phyloP scores from a whole-genome alignment of 805 yeast species.

The Priceomyces castillae region DNA sequence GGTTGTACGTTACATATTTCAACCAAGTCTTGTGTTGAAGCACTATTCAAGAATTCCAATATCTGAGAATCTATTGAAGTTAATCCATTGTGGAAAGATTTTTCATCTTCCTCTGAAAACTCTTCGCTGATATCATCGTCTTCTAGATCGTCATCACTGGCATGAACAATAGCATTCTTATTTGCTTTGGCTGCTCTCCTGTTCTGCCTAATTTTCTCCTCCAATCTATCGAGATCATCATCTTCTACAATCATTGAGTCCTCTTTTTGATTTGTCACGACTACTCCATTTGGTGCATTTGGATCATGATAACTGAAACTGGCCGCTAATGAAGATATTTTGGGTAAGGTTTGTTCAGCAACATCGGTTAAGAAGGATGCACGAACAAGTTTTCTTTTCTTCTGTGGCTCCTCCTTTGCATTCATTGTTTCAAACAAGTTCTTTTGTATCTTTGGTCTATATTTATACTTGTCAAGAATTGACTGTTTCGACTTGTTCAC shows the following conservation, averaged over 20 bases:
- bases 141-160: slow-evolving; percentile 41
- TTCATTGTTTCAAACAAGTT: slow-evolving; percentile 23
- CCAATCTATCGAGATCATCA: slow-evolving; percentile 40
- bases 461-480: slow-evolving; percentile 41
- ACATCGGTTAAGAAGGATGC: slow-evolving; percentile 21
- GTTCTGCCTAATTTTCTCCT: slow-evolving; percentile 38
- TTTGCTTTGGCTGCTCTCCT: slow-evolving; percentile 17
- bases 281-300: slow-evolving; percentile 7
- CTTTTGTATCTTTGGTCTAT: slow-evolving; percentile 30
- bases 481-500: slow-evolving; percentile 39
- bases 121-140: slow-evolving; percentile 49
- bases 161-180: slow-evolving; percentile 15
- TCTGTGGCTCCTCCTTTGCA: slow-evolving; percentile 13
- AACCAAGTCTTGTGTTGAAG: slow-evolving; percentile 68
- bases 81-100: slow-evolving; percentile 31
- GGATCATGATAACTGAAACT: slow-evolving; percentile 8
- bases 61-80: slow-evolving; percentile 62
- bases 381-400: slow-evolving; percentile 37
- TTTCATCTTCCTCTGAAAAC: slow-evolving; percentile 44
- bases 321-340: slow-evolving; percentile 9
- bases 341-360: slow-evolving; percentile 7
- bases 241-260: slow-evolving; percentile 15
- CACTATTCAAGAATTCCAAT: slow-evolving; percentile 74
- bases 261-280: slow-evolving; percentile 12
- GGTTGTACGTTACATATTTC: slow-evolving; percentile 77